Evolutionary conservation across 1,284 basidiomycete genomes (phyloP), one percentile per base, ranked within the genome.

Genomic region (Puccinia horiana): DNA sequence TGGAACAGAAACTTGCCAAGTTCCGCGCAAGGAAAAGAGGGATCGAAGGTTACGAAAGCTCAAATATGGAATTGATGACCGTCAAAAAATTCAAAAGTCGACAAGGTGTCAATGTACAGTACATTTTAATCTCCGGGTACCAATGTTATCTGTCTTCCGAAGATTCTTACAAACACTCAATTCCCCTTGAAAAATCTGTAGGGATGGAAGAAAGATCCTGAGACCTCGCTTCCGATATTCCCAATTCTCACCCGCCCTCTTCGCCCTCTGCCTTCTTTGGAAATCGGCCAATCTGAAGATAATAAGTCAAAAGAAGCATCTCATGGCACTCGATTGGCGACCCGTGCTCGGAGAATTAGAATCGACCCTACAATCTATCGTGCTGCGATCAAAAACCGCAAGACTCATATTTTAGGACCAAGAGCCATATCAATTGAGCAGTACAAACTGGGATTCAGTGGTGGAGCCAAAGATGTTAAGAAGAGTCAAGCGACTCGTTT

Each of bases 171-270:
- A 2, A 37, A 35, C 32, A 29, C 12, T 47, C 47, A 20, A 47
- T n/a, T 16, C 49, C 18, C 11, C 20, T 65, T n/a, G 35, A 5
- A 26, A 40, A 54, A 40, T 4, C 1, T 47, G 11, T 20, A 82
- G 80, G 80, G 80, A n/a, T 82, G 80, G 80, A 82, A 82, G 67
- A 82, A 82, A 54, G 80, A 82, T 58, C 80, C 80, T 35, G 72
- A 65, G 52, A 82, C 80, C 23, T 82, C 80, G 20, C 72, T 82
- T 52, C 80, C 80, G 61, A 82, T 82, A 40, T 82, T 82, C 37
- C 80, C 80, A 20, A 67, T 82, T 14, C 35, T 82, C n/a, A 65
- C 80, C 63, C 80, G 80, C 26, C 80, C 80, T 42, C 58, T 63
- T 35, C 35, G 73, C 20, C 80, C 80, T 20, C 63, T 82, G 1